Evolutionary conservation across 306 rosid genomes (phyloP).

Genomic region (Cucurbita argyrosperma): DNA sequence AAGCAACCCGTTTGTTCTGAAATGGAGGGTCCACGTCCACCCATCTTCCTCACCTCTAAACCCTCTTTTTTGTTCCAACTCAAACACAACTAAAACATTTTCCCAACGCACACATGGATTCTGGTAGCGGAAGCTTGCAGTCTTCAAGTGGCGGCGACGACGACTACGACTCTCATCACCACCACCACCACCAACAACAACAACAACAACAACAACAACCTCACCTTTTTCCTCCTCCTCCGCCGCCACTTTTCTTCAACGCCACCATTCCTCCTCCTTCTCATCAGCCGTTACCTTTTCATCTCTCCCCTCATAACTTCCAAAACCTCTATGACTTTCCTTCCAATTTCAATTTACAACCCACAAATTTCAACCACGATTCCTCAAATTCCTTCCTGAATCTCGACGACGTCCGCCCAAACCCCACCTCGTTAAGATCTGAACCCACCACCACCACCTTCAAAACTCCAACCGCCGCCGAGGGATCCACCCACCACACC

Average conservation of each 20-base stretch:
- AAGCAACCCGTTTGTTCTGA: conserved; percentile 13
- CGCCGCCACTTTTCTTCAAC: conserved; percentile 18
- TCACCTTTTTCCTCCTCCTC: conserved; percentile 11
- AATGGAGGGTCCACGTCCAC: conserved; percentile 46
- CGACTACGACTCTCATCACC: conserved; percentile 52
- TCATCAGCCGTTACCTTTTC: not conserved
- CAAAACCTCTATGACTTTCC: conserved; percentile 19
- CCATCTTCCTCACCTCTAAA: conserved; percentile 1
- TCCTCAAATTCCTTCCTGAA: conserved; percentile 19
- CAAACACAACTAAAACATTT: not conserved
- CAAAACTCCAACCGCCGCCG: not conserved
- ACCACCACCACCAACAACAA: no score
- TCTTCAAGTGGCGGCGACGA: conserved; percentile 83
- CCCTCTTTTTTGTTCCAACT: not conserved
- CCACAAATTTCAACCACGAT: conserved; percentile 19
- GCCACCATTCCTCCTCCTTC: conserved; percentile 7
- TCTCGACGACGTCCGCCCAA: conserved; percentile 16
- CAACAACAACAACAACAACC: not conserved
- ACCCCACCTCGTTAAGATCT: conserved; percentile 19
- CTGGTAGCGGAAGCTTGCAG: conserved; percentile 69
- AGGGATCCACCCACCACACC: not conserved
- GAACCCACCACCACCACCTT: conserved; percentile 11
- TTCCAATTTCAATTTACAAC: conserved; percentile 19
- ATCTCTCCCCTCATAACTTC: conserved; percentile 16
- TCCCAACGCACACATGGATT: conserved; percentile 34